Evolutionary conservation across 306 rosid genomes (phyloP).

Genomic region (Trifolium fragiferum): DNA sequence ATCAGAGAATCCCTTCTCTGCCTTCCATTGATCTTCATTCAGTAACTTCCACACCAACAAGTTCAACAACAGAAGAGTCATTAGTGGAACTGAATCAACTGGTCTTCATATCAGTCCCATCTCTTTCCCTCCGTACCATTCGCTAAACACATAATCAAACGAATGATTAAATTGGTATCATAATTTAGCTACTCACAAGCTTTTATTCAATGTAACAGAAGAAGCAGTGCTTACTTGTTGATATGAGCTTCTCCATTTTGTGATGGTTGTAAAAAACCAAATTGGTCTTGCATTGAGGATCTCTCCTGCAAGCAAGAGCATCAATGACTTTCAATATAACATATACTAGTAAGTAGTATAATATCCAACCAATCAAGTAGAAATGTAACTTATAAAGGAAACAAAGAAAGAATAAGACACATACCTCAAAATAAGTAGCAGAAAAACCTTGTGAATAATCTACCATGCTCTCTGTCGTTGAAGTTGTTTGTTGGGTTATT

Average conservation of each 20-base stretch:
- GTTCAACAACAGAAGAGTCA: conserved; percentile 31
- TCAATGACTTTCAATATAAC: conserved; percentile 22
- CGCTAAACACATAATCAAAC: conserved; percentile 34
- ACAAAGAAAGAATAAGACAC: background rate
- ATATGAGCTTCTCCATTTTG: conserved; percentile 63
- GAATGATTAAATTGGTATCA: conserved; percentile 11
- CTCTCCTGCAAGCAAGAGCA: conserved; percentile 57
- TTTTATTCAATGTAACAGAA: conserved; percentile 11
- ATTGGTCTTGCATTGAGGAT: conserved; percentile 66
- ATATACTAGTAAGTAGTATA: too few species aligned
- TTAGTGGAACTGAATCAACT: conserved; percentile 25
- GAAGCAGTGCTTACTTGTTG: conserved; percentile 52
- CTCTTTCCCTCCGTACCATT: conserved; percentile 64
- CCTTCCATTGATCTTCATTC: conserved; percentile 38
- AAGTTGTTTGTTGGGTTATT: conserved; percentile 64
- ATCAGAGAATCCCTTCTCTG: conserved; percentile 39
- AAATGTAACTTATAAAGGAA: background rate
- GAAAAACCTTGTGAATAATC: conserved; percentile 87
- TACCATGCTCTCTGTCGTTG: conserved; percentile 54
- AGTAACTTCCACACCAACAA: conserved; percentile 35
- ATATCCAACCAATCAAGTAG: background rate
- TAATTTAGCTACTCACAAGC: background rate
- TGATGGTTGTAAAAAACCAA: conserved; percentile 63
- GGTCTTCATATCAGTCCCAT: conserved; percentile 48
- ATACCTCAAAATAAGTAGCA: conserved; percentile 81